Base-by-base conservation (phyloP, 768 basidiomycete species). In the Boletus subcaerulescens region DNA sequence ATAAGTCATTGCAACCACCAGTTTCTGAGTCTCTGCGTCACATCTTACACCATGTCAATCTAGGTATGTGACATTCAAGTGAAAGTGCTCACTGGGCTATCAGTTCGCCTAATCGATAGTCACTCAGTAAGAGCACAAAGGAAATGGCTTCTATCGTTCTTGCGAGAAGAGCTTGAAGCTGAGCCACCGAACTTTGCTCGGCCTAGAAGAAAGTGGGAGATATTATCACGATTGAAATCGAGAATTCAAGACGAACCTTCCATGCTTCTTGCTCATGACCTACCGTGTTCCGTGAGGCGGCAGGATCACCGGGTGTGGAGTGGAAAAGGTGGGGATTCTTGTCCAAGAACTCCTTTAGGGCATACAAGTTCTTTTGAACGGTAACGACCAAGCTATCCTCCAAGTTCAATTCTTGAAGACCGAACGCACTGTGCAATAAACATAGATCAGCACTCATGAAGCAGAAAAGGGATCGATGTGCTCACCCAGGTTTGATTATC, bases 121-220 rank as follows among this genome's bases (percentile, higher is more conserved):
- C 97, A 62, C 84, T 93, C 48, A 98, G 76, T 18, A 98, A 84
- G 26, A 98, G 79, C 48, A 98, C 77, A 70, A 98, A 99, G 0
- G 93, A 92, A 52, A 98, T 83, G 0, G 92, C 97, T 71, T 99
- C 97, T 46, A 98, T 91, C 5, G 92, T 86, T 65, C 95, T 84
- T 11, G 81, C 82, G 44, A 98, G 74, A 43, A 99, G 80, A 18
- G 79, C 73, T 45, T 85, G 78, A 8, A 96, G 73, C 66, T 91
- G 85, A n/a, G 79, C 75, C n/a, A 91, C 86, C 15, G 93, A 93
- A 46, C 70, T 79, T 66, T 91, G 87, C 67, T 96, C 93, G 3
- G 84, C 89, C 88, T 93, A 53, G 22, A 58, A 41, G 50, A 57
- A 33, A 47, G 32, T 59, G 66, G 53, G 64, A 42, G 53, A 55